phyloP scores from a whole-genome alignment of 305 asterid genomes.

The Rubia tinctorum region DNA sequence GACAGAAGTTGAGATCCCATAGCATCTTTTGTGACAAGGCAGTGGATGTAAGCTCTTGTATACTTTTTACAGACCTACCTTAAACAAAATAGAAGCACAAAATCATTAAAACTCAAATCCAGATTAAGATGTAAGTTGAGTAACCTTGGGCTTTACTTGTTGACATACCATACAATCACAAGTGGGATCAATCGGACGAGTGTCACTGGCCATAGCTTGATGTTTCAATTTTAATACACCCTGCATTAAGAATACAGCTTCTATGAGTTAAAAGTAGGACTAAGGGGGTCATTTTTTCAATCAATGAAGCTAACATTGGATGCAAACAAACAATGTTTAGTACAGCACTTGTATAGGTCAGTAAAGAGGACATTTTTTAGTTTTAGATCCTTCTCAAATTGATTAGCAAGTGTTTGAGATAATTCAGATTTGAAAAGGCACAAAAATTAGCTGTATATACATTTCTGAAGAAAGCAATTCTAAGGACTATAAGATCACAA shows the following conservation, averaged over 20 bases:
- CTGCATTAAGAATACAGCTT: constrained; percentile 37
- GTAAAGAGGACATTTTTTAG: neutral
- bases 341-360: neutral
- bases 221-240: constrained; percentile 88
- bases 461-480: neutral
- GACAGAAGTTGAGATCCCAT: constrained; percentile 93
- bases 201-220: constrained; percentile 79
- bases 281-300: neutral
- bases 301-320: neutral
- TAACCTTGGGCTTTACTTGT: constrained; percentile 11
- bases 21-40: constrained; percentile 95
- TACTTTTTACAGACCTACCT: constrained; percentile 84
- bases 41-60: constrained; percentile 90
- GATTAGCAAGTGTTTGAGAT: neutral
- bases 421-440: neutral
- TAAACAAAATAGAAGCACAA: constrained; percentile 4
- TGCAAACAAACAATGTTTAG: neutral
- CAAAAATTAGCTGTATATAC: neutral
- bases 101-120: constrained; percentile 11
- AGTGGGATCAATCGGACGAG: constrained; percentile 70
- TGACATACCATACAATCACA: constrained; percentile 87
- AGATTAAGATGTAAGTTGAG: constrained; percentile 14
- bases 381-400: neutral
- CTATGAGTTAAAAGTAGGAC: neutral
- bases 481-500: neutral